Base-by-base conservation (phyloP, 441 rosid species). In the Francoa sonchifolia region DNA sequence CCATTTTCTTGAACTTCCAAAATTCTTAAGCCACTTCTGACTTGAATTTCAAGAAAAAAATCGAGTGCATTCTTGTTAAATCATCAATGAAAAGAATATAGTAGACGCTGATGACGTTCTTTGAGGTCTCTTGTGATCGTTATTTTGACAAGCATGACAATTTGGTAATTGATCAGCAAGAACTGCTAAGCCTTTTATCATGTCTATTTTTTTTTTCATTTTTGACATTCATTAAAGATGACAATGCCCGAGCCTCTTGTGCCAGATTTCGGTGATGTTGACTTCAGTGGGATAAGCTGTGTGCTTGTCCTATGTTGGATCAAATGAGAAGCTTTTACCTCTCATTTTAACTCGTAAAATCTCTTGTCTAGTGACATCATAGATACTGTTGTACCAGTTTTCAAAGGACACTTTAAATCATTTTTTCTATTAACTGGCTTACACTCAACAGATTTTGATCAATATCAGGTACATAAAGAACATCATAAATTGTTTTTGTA, bases 381-480 rank as follows among this genome's bases (percentile, higher is more conserved):
- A 16, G 8, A 37, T 31, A 4, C 8, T 18, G 25, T 22, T 51
- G 0, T 9, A 1, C 13, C 2, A 4, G 2, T 40, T 25, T 19
- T 48, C 49, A 16, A 48, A 55, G 19, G n/a, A 10, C 13, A 55
- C 44, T 33, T 47, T 47, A 15, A 36, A 39, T n/a, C n/a, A n/a
- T n/a, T n/a, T n/a, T n/a, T n/a, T n/a, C n/a, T 1, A 52, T 2
- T 5, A 46, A 2, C 8, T 56, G 50, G 4, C 49, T 42, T 1
- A 56, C 55, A 34, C 49, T 56, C 0, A 56, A 3, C 23, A 29
- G 17, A 42, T 38, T 57, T 36, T 49, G 52, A 23, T 43, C 33
- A 18, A 43, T 48, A n/a, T 23, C 11, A 47, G 34, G 47, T 2
- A 57, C 45, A 50, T 34, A 57, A 4, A 47, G 10, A 16, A 56